A percentile compares a stretch with the other conserved stretches of the same genome.
Evolutionary conservation across 768 basidiomycete species (phyloP).

Genomic region (Mycena crocata): DNA sequence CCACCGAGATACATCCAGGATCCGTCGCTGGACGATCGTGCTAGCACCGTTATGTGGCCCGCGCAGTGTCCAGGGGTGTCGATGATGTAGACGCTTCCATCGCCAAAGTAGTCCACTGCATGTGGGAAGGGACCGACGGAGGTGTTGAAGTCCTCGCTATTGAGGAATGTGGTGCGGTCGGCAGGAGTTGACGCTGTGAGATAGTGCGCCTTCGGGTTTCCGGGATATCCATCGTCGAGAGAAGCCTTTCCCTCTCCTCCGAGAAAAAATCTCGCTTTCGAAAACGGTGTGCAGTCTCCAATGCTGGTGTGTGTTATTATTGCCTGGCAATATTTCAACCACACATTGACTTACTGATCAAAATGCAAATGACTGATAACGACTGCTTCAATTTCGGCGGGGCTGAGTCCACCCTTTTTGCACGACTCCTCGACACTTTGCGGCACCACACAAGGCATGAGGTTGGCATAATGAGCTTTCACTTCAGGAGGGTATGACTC

Average conservation of each 20-base stretch:
- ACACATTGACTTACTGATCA: conserved; percentile 49
- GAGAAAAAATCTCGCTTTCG: conserved; percentile 59
- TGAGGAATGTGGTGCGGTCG: conserved; percentile 53
- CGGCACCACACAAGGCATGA: conserved; percentile 35
- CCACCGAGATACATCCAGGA: conserved; percentile 68
- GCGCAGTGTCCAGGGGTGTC: conserved; percentile 68
- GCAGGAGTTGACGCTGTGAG: conserved; percentile 50
- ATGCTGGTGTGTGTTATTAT: conserved; percentile 33
- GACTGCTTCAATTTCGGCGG: conserved; percentile 57
- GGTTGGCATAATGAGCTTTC: conserved; percentile 28
- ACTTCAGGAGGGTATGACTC: conserved; percentile 52
- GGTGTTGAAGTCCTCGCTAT: conserved; percentile 46
- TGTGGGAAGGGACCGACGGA: conserved; percentile 62
- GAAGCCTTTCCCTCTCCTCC: conserved; percentile 52
- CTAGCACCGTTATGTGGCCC: conserved; percentile 67
- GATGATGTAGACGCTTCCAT: conserved; percentile 69
- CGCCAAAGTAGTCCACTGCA: conserved; percentile 65
- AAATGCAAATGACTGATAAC: conserved; percentile 67
- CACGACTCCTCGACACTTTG: conserved; percentile 63
- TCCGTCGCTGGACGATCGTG: conserved; percentile 63
- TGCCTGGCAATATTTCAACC: no score
- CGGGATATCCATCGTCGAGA: conserved; percentile 56
- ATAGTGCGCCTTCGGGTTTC: conserved; percentile 47
- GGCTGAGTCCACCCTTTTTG: conserved; percentile 57
- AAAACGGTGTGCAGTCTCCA: conserved; percentile 60